Percentiles rank a stretch among this genome's conserved stretches.
Conservation (phyloP, 1,139 yeast genomes). For the Candida buenavistaensis region DNA sequence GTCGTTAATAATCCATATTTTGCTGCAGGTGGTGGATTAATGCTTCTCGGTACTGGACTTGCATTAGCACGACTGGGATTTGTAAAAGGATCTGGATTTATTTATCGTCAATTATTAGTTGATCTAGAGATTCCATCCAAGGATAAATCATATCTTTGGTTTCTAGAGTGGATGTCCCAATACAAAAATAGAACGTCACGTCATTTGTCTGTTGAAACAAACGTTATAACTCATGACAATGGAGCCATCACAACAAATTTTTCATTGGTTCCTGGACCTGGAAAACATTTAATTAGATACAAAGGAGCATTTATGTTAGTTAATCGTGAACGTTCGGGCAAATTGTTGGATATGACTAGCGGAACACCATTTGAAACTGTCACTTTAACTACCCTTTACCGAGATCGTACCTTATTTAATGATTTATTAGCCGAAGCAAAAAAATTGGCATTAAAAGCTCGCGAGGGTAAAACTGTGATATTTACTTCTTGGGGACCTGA, state of each 20-base stretch:
- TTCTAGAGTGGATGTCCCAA: conserved; percentile 93
- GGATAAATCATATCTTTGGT: conserved; percentile 94
- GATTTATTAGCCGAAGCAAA: conserved; percentile 86
- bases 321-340: conserved; percentile 86
- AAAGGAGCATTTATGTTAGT: conserved; percentile 88
- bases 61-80: conserved; percentile 77
- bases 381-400: conserved; percentile 82
- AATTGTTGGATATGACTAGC: conserved; percentile 81
- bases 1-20: conserved; percentile 83
- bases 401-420: conserved; percentile 71
- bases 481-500: conserved; percentile 98
- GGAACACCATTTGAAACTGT: conserved; percentile 97
- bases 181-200: conserved; percentile 72
- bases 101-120: conserved; percentile 82
- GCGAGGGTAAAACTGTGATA: conserved; percentile 92
- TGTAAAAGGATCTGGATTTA: conserved; percentile 59
- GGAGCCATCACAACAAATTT: conserved; percentile 89
- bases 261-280: conserved; percentile 97
- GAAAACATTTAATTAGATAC: conserved; percentile 83
- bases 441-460: conserved; percentile 71
- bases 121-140: conserved; percentile 92
- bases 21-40: conserved; percentile 96
- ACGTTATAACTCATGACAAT: conserved; percentile 84
- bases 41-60: conserved; percentile 86
- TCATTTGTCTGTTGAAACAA: conserved; percentile 89